Evolutionary conservation across 2,329 filamentous ascomycete genomes (phyloP), one percentile per base, ranked within the genome.

Genomic region (Claviceps spartinae): DNA sequence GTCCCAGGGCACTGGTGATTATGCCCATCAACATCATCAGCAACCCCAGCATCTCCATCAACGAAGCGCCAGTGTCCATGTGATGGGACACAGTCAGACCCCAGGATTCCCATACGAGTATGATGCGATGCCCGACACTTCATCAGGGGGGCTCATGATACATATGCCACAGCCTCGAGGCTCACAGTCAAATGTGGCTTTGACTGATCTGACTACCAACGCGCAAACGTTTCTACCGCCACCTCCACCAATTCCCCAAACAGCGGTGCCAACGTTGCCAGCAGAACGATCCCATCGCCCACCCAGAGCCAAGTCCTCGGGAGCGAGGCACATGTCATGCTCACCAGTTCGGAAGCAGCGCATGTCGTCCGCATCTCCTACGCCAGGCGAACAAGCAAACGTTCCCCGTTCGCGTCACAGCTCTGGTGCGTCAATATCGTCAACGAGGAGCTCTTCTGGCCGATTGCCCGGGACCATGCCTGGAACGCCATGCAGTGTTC

Each of bases 301-400:
- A 49, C 76, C 77, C 1, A 70, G 72, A 11, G 77, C 76, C 4
- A 76, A 75, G 1, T 78, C 75, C 1, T 75, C 76, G 0, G 76
- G 76, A 2, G 73, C 76, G 16, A 68, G 75, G 20, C 73, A 78
- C 58, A 65, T 70, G 55, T 68, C 64, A 34, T 63, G 61, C 51
- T 69, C 65, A 16, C 64, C 66, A 26, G 64, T 68, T 56, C 65
- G 75, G 57, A 78, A 75, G 62, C 63, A 64, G 47, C 66, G 67
- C 30, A 65, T 64, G 30, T 67, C 68, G 1, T 68, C 67, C 48
- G 61, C 64, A 4, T 72, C 71, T 14, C 72, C 71, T 0, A 69
- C 69, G 4, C 68, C 71, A 1, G 58, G 55, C 37, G 60, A 65
- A 38, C 53, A 54, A 47, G 54, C 52, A 16, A 55, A 55, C 50